Evolutionary conservation across 2,329 filamentous ascomycete species (phyloP), one percentile per base, ranked within the genome.

Genomic region (Ophiostoma fasciatum): DNA sequence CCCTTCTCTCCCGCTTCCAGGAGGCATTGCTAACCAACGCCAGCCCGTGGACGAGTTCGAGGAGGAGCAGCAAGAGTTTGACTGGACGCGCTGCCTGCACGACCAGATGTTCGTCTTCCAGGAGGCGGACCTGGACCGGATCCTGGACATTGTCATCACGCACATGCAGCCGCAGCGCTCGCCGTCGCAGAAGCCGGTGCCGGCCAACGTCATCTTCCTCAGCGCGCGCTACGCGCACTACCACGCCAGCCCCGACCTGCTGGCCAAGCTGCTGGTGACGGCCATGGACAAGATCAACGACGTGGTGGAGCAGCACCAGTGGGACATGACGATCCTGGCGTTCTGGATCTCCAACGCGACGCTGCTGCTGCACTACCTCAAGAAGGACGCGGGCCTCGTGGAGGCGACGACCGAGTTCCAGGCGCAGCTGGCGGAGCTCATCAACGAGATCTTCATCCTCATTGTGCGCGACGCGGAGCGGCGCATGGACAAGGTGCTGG

Each of bases 21-120:
- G 21, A 36, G 46, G 37, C 20, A 39, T n/a, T n/a, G n/a, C n/a
- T n/a, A n/a, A n/a, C n/a, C n/a, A n/a, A n/a, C n/a, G n/a, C n/a
- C n/a, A 78, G 72, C 66, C 74, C 14, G 65, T 71, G 13, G 84
- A 88, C 41, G 87, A 94, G 36, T 70, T 85, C 15, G 81, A 84
- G 47, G 84, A 92, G 49, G 87, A 94, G 39, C 74, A 78, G 38
- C 87, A 92, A 50, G 90, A 96, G 45, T 98, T 98, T 50, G 80
- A 94, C 42, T 98, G 90, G 90, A 81, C 81, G 44, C 71, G 82
- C 48, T 98, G 90, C 56, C 65, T 94, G 33, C 84, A 94, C 53
- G 90, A 98, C 54, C 90, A 98, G 55, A 98, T 98, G 90, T 98
- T 98, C 54, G 90, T 98, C 26, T 98, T 98, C 54, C 90, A 98